Evolutionary conservation across 768 basidiomycete species (phyloP).

Genomic region (Serendipita indica): DNA sequence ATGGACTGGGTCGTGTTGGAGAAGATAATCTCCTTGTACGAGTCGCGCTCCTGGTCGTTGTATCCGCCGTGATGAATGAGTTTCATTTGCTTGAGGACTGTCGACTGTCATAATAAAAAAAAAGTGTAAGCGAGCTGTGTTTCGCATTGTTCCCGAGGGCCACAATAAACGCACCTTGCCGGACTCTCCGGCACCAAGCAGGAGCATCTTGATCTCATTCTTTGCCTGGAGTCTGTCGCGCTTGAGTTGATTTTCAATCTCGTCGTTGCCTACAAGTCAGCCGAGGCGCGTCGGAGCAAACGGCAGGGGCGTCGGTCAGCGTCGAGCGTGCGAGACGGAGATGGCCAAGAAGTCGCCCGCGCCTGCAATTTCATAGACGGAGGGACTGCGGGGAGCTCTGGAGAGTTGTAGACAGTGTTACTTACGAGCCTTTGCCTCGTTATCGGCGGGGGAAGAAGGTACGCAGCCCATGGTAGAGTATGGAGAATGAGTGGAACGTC

Average conservation of each 20-base stretch:
- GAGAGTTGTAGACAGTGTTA: too few species aligned
- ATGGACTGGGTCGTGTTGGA: constrained; percentile 91
- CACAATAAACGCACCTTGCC: constrained; percentile 40
- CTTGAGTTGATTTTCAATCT: constrained; percentile 87
- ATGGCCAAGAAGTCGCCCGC: not conserved
- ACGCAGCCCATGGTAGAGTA: constrained; percentile 16
- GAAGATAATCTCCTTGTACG: constrained; percentile 91
- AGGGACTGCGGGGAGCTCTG: too few species aligned
- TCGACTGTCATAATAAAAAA: constrained; percentile 30
- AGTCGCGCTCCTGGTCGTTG: constrained; percentile 76
- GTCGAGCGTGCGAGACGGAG: not conserved
- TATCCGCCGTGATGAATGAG: constrained; percentile 88
- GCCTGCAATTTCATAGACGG: too few species aligned
- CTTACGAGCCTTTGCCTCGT: constrained; percentile 72
- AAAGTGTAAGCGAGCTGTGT: not conserved
- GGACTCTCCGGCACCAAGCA: constrained; percentile 92
- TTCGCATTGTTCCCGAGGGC: not conserved
- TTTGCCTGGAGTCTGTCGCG: constrained; percentile 75
- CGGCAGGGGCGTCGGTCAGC: not conserved
- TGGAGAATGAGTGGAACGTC: not conserved
- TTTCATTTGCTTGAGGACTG: constrained; percentile 94
- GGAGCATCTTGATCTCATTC: constrained; percentile 92
- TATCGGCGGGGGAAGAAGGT: constrained; percentile 35
- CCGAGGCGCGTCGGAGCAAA: too few species aligned
- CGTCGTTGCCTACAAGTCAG: constrained; percentile 72